Evolutionary conservation across 2,329 filamentous ascomycete genomes (phyloP), one percentile per base, ranked within the genome.

Genomic region (Coniella vitis): DNA sequence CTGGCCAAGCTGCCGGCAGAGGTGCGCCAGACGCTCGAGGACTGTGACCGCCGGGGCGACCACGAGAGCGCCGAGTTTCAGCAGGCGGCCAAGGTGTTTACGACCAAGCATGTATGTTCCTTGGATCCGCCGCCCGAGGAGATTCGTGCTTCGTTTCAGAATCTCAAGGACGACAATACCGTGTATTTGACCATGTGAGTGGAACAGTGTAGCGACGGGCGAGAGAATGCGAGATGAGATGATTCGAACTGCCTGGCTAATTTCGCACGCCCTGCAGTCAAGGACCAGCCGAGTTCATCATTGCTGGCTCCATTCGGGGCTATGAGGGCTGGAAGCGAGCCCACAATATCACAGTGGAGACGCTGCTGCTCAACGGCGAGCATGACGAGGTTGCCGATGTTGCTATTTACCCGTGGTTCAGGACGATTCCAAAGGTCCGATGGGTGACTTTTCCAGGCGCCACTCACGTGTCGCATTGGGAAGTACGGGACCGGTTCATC

Each of bases 381-480:
- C 58, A 58, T n/a, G 60, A 63, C 29, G 60, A 63, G 31, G 58
- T 56, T 2, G 59, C 56, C 32, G 56, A 60, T 19, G 43, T 56
- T 19, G 48, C 42, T 12, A 53, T 61, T 19, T 51, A 56, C 19
- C 58, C 59, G 0, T 61, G 59, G 56, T 61, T 60, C 39, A 56
- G 37, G 35, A 29, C 36, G 3, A 62, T 61, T 22, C 49, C 50
- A 1, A 58, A 56, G 45, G 57, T 59, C 38, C 58, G 55, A 42
- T 62, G 60, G 60, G 55, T 60, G 2, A 61, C 57, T 3, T 49
- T 62, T n/a, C n/a, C n/a, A 2, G 56, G 55, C 12, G 55, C 59
- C 13, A 55, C 50, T 16, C 60, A 61, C 19, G 53, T 55, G 48
- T 49, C 53, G 4, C 51, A 57, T 12, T 62, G 53, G 54, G 60